These are phyloP conservation scores for Colletotrichum musae DNA, from an alignment of 2,329 filamentous ascomycete species.

Conservation along the genomic window DNA sequence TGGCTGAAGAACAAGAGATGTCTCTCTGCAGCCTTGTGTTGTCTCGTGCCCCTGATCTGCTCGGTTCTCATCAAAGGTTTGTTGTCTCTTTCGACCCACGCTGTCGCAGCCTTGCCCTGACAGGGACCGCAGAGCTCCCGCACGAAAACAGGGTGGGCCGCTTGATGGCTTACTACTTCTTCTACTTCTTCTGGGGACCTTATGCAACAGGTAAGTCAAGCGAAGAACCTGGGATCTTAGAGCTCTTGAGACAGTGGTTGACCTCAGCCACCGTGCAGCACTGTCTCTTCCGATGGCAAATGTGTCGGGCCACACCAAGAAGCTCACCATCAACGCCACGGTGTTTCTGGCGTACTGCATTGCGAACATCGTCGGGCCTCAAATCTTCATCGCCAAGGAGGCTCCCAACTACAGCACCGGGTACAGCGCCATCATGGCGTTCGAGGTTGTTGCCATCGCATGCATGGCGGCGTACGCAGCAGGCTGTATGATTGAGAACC, in stretches of 20 bases:
- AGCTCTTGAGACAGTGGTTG: background rate
- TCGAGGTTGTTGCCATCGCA: background rate
- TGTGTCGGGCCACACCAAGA: constrained; percentile 46
- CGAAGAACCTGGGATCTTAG: background rate
- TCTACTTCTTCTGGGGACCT: constrained; percentile 48
- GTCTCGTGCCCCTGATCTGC: constrained; percentile 36
- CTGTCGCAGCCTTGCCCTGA: too few species aligned
- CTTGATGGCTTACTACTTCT: constrained; percentile 14
- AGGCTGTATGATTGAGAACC: background rate
- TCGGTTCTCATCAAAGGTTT: background rate
- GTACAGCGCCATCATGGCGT: constrained; percentile 73
- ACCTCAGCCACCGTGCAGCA: constrained; percentile 17
- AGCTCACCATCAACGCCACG: constrained; percentile 66
- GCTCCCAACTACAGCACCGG: constrained; percentile 73
- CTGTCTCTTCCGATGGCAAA: constrained; percentile 46
- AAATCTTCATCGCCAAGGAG: constrained; percentile 71
- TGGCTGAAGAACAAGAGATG: constrained; percentile 39
- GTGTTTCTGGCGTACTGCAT: constrained; percentile 73
- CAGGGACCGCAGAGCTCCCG: constrained; percentile 45
- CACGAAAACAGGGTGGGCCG: constrained; percentile 56
- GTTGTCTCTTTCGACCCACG: background rate
- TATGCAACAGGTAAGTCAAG: constrained; percentile 42
- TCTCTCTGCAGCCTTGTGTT: constrained; percentile 32
- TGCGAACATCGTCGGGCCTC: constrained; percentile 74
- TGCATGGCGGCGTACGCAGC: background rate